Base-by-base conservation (phyloP, 2,329 filamentous ascomycete species). In the Alternaria sp. region DNA sequence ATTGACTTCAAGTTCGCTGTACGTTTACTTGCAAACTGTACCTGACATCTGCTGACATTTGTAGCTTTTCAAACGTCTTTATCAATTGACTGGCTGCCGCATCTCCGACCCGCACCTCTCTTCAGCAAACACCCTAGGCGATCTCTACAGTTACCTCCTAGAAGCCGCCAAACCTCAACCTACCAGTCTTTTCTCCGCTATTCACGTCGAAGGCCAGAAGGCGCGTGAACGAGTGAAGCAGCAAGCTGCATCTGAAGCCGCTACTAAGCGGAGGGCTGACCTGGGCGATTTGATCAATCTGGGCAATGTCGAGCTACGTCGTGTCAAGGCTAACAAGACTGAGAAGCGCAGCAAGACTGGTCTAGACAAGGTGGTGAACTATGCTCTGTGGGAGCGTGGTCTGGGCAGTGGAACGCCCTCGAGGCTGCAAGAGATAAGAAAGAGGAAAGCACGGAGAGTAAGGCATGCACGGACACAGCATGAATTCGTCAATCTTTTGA, bases 21-120 rank as follows among this genome's bases (percentile, higher is more conserved):
- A 73, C 69, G 75, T 58, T 6, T 50, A 21, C 37, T 8, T 4
- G 33, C n/a, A 4, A 21, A 26, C 5, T 14, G 4, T 21, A 6
- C 8, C 17, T n/a, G 5, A 21, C 5, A 9, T 26, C 51, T 58
- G 51, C 50, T 51, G 60, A 72, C 50, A 56, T n/a, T 14, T 31
- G 23, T 66, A 97, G 93, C 84, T 95, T 65, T 81, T 88, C 70
- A 96, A 97, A 80, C 89, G 92, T 58, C 81, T 93, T 61, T 87
- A 90, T 75, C 90, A 95, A 75, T 83, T 96, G 60, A 93, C 90
- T n/a, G 91, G 92, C 60, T 86, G 88, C 61, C 85, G 86, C 58
- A 82, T 97, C 65, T 83, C 90, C 14, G 94, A 97, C 77, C 81
- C 86, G 45, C 84, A 85, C 66, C 84, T 96, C 23, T 69, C 74